A percentile compares a stretch with the other conserved stretches of the same genome.
Conservation (phyloP, 345 rosid species). For the Brassica nigra region DNA sequence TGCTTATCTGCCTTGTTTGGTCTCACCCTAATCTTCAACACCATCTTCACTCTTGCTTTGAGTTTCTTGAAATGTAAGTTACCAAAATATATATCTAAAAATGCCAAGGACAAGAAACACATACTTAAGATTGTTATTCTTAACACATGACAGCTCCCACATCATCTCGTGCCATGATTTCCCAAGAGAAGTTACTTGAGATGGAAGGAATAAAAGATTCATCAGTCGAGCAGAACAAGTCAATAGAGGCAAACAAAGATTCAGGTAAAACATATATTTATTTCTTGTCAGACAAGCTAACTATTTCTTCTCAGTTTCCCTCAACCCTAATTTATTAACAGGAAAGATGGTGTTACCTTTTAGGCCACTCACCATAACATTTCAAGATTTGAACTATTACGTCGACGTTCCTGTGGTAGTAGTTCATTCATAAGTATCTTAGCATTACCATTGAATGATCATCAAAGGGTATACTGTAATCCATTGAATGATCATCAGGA, state of each 20-base stretch:
- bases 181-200: slow-evolving; percentile 58
- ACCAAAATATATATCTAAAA: neutral
- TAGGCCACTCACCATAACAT: slow-evolving; percentile 70
- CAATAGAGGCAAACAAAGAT: neutral
- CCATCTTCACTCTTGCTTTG: slow-evolving; percentile 63
- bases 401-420: slow-evolving; percentile 64
- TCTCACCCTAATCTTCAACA: slow-evolving; percentile 57
- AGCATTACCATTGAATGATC: neutral
- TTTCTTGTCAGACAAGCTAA: neutral
- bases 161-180: slow-evolving; percentile 63
- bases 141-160: slow-evolving; percentile 58
- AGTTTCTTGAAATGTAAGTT: slow-evolving; percentile 68
- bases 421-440: neutral
- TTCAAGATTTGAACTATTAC: slow-evolving; percentile 62
- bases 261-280: neutral
- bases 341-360: slow-evolving; percentile 61
- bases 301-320: neutral
- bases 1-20: slow-evolving; percentile 62
- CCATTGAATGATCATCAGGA: neutral
- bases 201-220: slow-evolving; percentile 44
- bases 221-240: slow-evolving; percentile 26
- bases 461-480: neutral
- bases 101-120: neutral
- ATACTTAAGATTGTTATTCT: too few species aligned
- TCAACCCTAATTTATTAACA: neutral